Base-by-base conservation (phyloP, 2,329 filamentous ascomycete species). In the Didymellaceae sp. region DNA sequence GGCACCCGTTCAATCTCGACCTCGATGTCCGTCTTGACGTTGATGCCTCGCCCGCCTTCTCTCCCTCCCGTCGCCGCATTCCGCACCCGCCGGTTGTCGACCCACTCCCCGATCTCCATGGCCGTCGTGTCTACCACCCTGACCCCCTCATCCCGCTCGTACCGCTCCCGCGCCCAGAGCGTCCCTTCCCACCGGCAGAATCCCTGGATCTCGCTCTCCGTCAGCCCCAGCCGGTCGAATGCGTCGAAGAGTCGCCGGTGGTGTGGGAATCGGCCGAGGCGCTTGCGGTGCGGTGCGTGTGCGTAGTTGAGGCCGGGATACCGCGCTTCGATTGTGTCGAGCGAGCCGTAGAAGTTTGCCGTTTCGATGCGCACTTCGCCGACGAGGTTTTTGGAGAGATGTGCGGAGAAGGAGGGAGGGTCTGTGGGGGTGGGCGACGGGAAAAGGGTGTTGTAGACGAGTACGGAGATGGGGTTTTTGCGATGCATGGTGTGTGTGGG, bases 131-230 rank as follows among this genome's bases (percentile, higher is more conserved):
- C 89, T 38, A 77, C 74, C 55, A 93, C 90, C 22, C 74, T 75
- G 51, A 88, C 80, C 25, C 85, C 85, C 64, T 91, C 87, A 66
- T 92, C 89, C 49, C 82, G 81, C 77, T 93, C 89, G 67, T 86
- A 93, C 45, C 88, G 83, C 67, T 91, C 87, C 67, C 91, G 87
- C 54, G 89, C 89, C 89, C 89, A 92, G 55, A 86, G 85, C 8
- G 89, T 92, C 49, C 89, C 89, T 75, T 92, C 89, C 89, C 89
- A 93, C 66, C 89, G 87, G 51, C 89, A 91, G 67, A 92, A 78
- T 39, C 79, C 78, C 45, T 84, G 80, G 60, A 93, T 90, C 69
- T 93, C 89, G 61, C 78, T 76, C 49, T 83, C 76, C 6, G 89
- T 93, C 30, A 92, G 78, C 33, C 80, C 80, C 18, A 92, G 79